phyloP scores from a whole-genome alignment of 176 grass and related monocot genomes.

The Phoenix dactylifera region DNA sequence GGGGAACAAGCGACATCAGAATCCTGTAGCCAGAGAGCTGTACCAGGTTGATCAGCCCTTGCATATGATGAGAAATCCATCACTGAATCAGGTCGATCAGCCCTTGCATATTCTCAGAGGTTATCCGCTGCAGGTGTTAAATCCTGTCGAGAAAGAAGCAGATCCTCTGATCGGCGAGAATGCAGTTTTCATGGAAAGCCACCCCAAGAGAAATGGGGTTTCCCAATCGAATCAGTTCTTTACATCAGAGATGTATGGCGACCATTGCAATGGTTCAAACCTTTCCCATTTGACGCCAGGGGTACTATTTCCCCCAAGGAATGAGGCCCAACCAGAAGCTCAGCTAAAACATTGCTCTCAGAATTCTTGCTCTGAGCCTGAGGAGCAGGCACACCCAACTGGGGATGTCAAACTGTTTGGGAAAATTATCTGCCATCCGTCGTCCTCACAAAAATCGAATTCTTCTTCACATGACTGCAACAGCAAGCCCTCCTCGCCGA shows the following conservation, averaged over 20 bases:
- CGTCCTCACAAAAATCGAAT: constrained; percentile 39
- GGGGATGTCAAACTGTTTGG: constrained; percentile 86
- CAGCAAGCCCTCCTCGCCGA: constrained; percentile 9
- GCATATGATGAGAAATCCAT: constrained; percentile 29
- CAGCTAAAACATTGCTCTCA: constrained; percentile 19
- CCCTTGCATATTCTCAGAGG: constrained; percentile 28
- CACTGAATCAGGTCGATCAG: constrained; percentile 26
- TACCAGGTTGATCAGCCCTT: constrained; percentile 10
- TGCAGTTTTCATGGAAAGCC: constrained; percentile 27
- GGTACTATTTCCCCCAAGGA: constrained; percentile 9
- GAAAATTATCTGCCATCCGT: constrained; percentile 39
- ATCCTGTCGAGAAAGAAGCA: constrained; percentile 22
- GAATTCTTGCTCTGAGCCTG: constrained; percentile 26
- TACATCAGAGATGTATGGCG: constrained; percentile 32
- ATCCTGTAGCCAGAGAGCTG: constrained; percentile 27
- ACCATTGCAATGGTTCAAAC: constrained; percentile 17
- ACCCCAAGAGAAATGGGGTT: constrained; percentile 11
- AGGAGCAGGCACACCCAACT: constrained; percentile 35
- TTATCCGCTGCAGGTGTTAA: constrained; percentile 26
- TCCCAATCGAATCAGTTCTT: constrained; percentile 35
- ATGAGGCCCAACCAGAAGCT: constrained; percentile 2
- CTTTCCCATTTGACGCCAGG: constrained; percentile 7
- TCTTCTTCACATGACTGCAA: constrained; percentile 33
- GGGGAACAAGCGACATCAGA: constrained; percentile 20
- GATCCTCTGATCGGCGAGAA: constrained; percentile 17